phyloP scores from a whole-genome alignment of 148 eudicot species.

The Pouteria glomerata region DNA sequence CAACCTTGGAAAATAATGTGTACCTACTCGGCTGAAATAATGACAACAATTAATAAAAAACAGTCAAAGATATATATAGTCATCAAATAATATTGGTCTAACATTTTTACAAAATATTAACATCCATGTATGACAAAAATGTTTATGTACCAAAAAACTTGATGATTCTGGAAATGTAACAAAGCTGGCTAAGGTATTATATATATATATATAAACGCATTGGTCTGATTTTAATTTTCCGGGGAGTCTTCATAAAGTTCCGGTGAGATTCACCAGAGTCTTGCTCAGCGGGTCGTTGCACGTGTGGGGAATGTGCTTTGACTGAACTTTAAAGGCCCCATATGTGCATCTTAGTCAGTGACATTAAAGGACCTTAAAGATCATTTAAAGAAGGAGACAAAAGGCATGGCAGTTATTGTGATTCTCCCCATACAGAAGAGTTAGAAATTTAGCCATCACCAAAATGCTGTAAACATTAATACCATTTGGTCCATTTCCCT shows the following conservation, averaged over 20 bases:
- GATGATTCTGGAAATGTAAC: no score
- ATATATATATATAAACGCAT: no score
- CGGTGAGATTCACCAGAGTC: neutral
- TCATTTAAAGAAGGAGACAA: conserved; percentile 18
- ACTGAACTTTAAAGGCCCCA: conserved; percentile 14
- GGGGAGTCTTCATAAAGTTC: neutral
- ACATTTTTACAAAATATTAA: no score
- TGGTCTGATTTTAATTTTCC: neutral
- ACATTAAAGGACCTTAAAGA: conserved; percentile 1
- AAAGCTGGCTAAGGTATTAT: neutral
- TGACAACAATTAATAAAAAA: no score
- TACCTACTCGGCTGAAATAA: no score
- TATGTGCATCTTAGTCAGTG: conserved; percentile 17
- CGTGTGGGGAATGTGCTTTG: conserved; percentile 13
- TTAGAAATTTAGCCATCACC: neutral
- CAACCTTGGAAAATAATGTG: no score
- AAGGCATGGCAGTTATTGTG: conserved; percentile 13
- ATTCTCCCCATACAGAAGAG: conserved; percentile 9
- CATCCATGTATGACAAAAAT: no score
- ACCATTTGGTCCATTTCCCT: neutral
- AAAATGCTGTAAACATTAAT: neutral
- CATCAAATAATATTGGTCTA: no score
- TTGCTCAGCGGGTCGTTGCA: neutral
- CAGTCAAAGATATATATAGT: no score
- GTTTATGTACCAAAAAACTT: no score